These are phyloP conservation scores for Aureobasidium sp. DNA, from an alignment of 2,329 filamentous ascomycete genomes.

Conservation along the genomic window DNA sequence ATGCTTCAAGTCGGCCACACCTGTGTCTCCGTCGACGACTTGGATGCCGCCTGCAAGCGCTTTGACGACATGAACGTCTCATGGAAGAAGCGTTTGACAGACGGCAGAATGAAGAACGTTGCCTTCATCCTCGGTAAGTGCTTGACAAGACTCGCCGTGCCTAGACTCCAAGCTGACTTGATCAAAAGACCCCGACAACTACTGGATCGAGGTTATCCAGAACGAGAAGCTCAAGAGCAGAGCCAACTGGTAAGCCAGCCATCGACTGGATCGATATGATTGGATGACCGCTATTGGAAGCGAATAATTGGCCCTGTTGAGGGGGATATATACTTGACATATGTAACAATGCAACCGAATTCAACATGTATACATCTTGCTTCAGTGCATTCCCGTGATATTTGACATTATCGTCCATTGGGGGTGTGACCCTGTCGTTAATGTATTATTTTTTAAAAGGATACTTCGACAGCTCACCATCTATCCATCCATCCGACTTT, in stretches of 20 bases:
- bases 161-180: neutral
- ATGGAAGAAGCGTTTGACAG: slow-evolving; percentile 94
- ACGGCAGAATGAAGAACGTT: slow-evolving; percentile 86
- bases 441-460: neutral
- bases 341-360: neutral
- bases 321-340: neutral
- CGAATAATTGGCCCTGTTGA: neutral
- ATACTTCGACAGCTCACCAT: neutral
- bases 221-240: slow-evolving; percentile 57
- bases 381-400: neutral
- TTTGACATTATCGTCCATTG: neutral
- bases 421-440: neutral
- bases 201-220: slow-evolving; percentile 74
- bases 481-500: no score
- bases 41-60: slow-evolving; percentile 79
- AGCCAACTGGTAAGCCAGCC: slow-evolving; percentile 4
- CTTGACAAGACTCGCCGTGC: neutral
- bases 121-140: slow-evolving; percentile 69
- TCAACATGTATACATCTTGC: neutral
- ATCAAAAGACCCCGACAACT: slow-evolving; percentile 62
- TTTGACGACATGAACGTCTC: slow-evolving; percentile 75
- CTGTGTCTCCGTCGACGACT: slow-evolving; percentile 76
- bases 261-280: neutral
- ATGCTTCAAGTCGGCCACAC: slow-evolving; percentile 68
- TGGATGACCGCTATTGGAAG: neutral